Percentiles rank a stretch among this genome's conserved stretches.
Evolutionary conservation across 805 yeast species (phyloP).

Genomic region (Tetrapisispora taiwanensis): DNA sequence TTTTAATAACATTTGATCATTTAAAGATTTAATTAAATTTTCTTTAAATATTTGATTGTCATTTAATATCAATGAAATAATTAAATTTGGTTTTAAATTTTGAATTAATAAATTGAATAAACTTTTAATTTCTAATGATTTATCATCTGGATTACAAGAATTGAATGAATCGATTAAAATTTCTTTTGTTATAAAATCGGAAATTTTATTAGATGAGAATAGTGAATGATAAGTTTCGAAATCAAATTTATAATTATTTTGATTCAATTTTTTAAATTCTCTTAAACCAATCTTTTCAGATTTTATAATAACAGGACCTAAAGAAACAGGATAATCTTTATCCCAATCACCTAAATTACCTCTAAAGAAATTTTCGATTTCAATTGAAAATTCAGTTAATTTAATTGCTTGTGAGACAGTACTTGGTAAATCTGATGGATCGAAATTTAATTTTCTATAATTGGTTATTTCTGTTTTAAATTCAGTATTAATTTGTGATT

Average conservation of each 20-base stretch:
- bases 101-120: slow-evolving; percentile 15
- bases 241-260: slow-evolving; percentile 25
- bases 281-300: slow-evolving; percentile 19
- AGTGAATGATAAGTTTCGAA: slow-evolving; percentile 25
- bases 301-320: slow-evolving; percentile 21
- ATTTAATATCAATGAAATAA: not conserved
- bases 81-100: not conserved
- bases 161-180: slow-evolving; percentile 11
- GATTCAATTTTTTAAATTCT: slow-evolving; percentile 17
- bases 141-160: slow-evolving; percentile 10
- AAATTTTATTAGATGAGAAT: slow-evolving; percentile 4
- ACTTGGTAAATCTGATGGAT: slow-evolving; percentile 18
- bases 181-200: not conserved
- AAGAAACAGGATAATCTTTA: slow-evolving; percentile 23
- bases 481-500: slow-evolving; percentile 20
- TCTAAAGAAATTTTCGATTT: slow-evolving; percentile 14
- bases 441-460: slow-evolving; percentile 19
- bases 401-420: slow-evolving; percentile 24
- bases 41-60: slow-evolving; percentile 5
- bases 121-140: slow-evolving; percentile 4
- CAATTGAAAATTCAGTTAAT: slow-evolving; percentile 18
- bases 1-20: slow-evolving; percentile 18
- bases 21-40: slow-evolving; percentile 14
- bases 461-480: slow-evolving; percentile 19
- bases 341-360: slow-evolving; percentile 28